Base-by-base conservation (phyloP, 306 rosid species). In the Inga leiocalycina region DNA sequence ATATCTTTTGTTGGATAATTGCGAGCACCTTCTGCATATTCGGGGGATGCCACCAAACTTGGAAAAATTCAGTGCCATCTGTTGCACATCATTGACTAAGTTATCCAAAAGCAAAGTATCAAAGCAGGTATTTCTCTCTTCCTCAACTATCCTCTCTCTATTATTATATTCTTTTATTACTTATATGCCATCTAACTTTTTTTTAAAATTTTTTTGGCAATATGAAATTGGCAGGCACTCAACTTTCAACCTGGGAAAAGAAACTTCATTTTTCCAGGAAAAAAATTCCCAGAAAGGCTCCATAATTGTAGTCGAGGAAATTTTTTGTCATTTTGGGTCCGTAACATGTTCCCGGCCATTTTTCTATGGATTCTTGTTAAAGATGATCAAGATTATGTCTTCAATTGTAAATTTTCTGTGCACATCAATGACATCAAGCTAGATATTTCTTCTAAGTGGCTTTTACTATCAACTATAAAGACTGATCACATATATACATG, bases 1-100 rank as follows among this genome's bases (percentile, higher is more conserved):
- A 7, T 3, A 7, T 0, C 77, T 80, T 43, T 8, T 2, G 1
- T 0, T 80, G 71, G n/a, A 54, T n/a, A 7, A 27, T 22, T 80
- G 83, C n/a, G 43, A 44, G 45, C 34, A 16, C 0, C 71, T 80
- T 41, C 46, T 20, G 6, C 10, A 41, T 22, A 71, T 80, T 57
- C 5, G 0, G 6, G 83, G 7, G 5, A 39, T 80, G 16, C 83
- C 83, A 43, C 72, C 49, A 71, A 71, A 71, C 44, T 8, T 52
- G 27, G 52, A 45, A 19, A 14, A 3, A 43, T 24, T 71, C 34
- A 16, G 2, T 4, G 78, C 56, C 12, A 32, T 5, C 10, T 30
- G 3, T 20, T 80, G 78, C 72, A 43, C 17, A 3, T 57, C 57
- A 0, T 54, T 80, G 78, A 56, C 69, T 54, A 2, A n/a, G 10